These are phyloP conservation scores for Oryza brachyantha DNA, from an alignment of 176 grass and related monocot species.

Conservation along the genomic window DNA sequence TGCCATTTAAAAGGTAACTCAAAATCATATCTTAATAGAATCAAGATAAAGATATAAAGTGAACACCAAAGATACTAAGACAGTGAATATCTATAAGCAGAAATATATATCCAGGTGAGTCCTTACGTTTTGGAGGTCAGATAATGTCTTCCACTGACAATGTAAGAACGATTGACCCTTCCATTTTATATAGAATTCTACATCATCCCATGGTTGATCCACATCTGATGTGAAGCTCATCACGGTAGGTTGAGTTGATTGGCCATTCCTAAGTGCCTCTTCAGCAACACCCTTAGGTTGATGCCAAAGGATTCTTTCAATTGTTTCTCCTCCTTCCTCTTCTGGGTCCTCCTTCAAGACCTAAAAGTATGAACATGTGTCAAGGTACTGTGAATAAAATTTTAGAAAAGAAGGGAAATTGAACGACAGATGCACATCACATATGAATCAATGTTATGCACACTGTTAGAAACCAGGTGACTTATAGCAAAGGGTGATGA, in stretches of 20 bases:
- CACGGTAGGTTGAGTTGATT: conserved; percentile 72
- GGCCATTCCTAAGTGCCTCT: conserved; percentile 64
- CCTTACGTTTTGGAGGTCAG: conserved; percentile 81
- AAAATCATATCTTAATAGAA: conserved; percentile 16
- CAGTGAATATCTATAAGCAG: conserved; percentile 11
- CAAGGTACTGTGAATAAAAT: neutral
- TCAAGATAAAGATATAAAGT: neutral
- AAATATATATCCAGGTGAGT: neutral
- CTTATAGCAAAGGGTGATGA: neutral
- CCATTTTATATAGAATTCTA: conserved; percentile 99
- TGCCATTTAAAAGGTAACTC: conserved; percentile 43
- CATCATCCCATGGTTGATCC: conserved; percentile 73
- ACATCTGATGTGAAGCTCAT: conserved; percentile 51
- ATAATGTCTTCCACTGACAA: conserved; percentile 87
- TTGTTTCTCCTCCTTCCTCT: conserved; percentile 83
- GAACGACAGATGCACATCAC: neutral
- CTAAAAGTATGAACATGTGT: conserved; percentile 32
- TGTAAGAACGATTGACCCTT: conserved; percentile 97
- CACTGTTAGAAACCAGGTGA: neutral
- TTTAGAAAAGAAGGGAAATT: neutral
- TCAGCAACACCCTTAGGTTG: conserved; percentile 78
- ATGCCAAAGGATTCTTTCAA: conserved; percentile 95
- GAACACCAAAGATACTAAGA: conserved; percentile 14
- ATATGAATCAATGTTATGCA: conserved; percentile 8
- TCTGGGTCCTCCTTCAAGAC: conserved; percentile 75